Evolutionary conservation across 495 filamentous ascomycete genomes (phyloP), one percentile per base, ranked within the genome.

Genomic region (Lentithecium fluviatile): DNA sequence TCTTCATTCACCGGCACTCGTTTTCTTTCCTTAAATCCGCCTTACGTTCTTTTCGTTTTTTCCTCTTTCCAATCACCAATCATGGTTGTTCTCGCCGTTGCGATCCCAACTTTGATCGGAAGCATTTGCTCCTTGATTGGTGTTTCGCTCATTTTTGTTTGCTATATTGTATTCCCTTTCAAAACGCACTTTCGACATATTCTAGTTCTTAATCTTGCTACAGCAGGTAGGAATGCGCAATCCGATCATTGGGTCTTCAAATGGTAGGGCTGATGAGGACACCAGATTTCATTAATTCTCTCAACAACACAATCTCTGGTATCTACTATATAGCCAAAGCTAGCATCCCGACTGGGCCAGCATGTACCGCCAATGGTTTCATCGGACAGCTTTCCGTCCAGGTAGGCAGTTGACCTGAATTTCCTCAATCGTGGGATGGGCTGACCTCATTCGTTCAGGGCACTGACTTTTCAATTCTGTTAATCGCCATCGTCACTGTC

Each of bases 341-440:
- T 2, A 21, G 13, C n/a, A 17, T 20, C 37, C 21, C 49, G 13
- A 36, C 25, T 21, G 49, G 49, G 21, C 6, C 20, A 15, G 25
- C n/a, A 38, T 52, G 29, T 15, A 40, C 13, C 4, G 34, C 20
- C 17, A 52, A 52, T 38, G 49, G 49, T 12, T 52, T 36, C 15
- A 40, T 40, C n/a, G 49, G 48, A 15, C 49, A 52, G 34, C 34
- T 52, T 37, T 52, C 49, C 5, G 29, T 52, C 12, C 29, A 52
- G 49, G 49, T 52, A 20, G 13, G 29, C 37, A 52, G 6, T 52
- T 37, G 6, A 38, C 4, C 26, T 15, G 47, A 15, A 20, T n/a
- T 32, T 20, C 17, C 13, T 17, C 45, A 23, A 20, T 23, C 7
- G 23, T 6, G 6, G 6, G 45, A 5, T 48, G 6, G 5, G 4